Conservation (phyloP, 1,139 yeast species). For the Kodamaea plutei region DNA sequence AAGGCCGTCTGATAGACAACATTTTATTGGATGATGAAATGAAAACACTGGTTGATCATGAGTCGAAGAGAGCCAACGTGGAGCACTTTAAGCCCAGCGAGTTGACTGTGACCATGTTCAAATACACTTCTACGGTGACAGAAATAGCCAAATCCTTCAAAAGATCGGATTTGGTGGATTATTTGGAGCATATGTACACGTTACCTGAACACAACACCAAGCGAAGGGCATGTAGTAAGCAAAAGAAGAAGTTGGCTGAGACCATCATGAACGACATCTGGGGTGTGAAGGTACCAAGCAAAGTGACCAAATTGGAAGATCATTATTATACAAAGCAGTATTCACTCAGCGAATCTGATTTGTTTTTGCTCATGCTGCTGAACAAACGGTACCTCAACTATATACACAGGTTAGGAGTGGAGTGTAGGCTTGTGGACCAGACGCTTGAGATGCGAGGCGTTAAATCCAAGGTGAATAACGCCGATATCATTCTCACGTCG, state of each 20-base stretch:
- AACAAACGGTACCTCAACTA: slow-evolving; percentile 45
- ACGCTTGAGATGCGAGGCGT: slow-evolving; percentile 28
- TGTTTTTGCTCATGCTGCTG: slow-evolving; percentile 47
- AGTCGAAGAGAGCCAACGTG: too few relatives aligned
- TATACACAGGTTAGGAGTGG: slow-evolving; percentile 55
- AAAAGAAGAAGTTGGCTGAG: slow-evolving; percentile 13
- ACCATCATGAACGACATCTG: slow-evolving; percentile 36
- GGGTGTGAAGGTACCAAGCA: slow-evolving; percentile 29
- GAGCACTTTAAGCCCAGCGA: too few relatives aligned
- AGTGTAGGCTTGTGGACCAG: slow-evolving; percentile 26
- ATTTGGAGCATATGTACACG: slow-evolving; percentile 9
- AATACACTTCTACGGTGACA: slow-evolving; percentile 12
- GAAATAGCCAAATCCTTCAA: slow-evolving; percentile 13
- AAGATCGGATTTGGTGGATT: slow-evolving; percentile 12
- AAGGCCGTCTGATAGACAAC: too few relatives aligned
- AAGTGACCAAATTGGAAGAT: slow-evolving; percentile 33
- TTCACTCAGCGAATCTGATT: slow-evolving; percentile 37
- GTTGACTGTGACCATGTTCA: slow-evolving; percentile 11
- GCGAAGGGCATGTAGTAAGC: slow-evolving; percentile 1
- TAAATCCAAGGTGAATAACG: slow-evolving; percentile 29
- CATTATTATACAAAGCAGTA: slow-evolving; percentile 35
- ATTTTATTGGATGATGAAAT: too few relatives aligned
- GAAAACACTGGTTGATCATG: too few relatives aligned
- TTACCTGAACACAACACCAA: slow-evolving; percentile 7
- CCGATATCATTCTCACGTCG: slow-evolving; percentile 28